Base-by-base conservation (phyloP, 1,139 yeast genomes). In the Candida sp. region DNA sequence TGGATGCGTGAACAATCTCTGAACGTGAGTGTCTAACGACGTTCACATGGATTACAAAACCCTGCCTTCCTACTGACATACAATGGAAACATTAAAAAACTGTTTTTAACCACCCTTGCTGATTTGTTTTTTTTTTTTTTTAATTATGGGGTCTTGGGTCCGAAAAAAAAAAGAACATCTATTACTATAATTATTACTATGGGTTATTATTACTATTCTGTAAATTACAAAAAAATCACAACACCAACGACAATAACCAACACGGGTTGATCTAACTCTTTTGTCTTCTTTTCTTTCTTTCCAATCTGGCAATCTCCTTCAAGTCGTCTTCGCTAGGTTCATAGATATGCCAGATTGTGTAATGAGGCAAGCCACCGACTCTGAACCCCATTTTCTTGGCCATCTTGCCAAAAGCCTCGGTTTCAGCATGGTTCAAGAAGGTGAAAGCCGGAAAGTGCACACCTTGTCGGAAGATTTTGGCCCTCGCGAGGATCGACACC, bases 301-400 rank as follows among this genome's bases (percentile, higher is more conserved):
- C 96, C 74, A 81, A 78, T 65, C 80, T 78, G 2, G 90, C 88
- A 48, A 90, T 89, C 62, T 86, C 84, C 63, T 81, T 79, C 56
- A 91, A 75, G 69, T 93, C 98, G 63, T 93, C 98, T 66, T 89
- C 96, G 71, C 97, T 89, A 39, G 96, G 93, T 63, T 90, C 97
- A 69, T 87, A 87, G 50, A 87, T 86, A 67, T 87, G 93, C 97
- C 97, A 90, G 41, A 91, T 80, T 1, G 93, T 90, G 66, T 91
- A 91, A 70, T 91, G 96, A 34, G 97, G 96, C 59, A 90, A 77
- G 0, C 97, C 97, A 47, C 91, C 90, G 32, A 91, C 96, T 52
- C 74, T 75, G 66, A 83, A 88, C 3, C 96, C 96, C 88, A 90
- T 88, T 50, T 78, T 75, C 60, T 81, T 88, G 37, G 93, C 87